Base-by-base conservation (phyloP, 371 early-diverging fungal genomes). In the Phascolomyces articulosus region DNA sequence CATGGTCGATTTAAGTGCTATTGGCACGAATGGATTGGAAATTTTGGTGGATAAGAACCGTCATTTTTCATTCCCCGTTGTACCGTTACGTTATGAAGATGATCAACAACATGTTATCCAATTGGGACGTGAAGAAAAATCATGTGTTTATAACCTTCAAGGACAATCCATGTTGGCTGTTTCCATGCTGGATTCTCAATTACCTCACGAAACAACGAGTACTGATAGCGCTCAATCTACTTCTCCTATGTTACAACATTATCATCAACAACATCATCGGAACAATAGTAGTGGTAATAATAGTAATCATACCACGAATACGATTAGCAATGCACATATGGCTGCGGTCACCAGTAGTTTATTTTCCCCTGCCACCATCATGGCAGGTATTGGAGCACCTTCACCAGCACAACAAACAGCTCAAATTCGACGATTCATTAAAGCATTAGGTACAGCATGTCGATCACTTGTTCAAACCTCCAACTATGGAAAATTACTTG, bases 1-100 rank as follows among this genome's bases (percentile, higher is more conserved):
- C 1, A 2, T 34, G 11, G 1, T 44, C 8, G 44, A 44, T 16
- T 44, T 44, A 13, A 44, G 44, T n/a, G 8, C 44, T 7, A n/a
- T n/a, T 8, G 44, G 44, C 16, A n/a, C 18, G 4, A n/a, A n/a
- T 2, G 44, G 16, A 3, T 10, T 57, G 11, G 57, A 57, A 38
- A 40, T 79, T 31, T 24, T 79, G 13, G 65, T 76, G 0, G 67
- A 74, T 20, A 76, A 72, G 31, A 18, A 63, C 4, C 65, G 61
- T 2, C 63, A 70, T n/a, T 73, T 66, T n/a, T 53, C 72, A 4
- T 72, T 79, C 15, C 79, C 79, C 0, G 55, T 76, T 24, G 66
- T 76, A 11, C 67, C 69, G 6, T 60, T 79, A 16, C 55, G n/a
- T 1, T 53, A 62, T 4, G 68, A 75, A 3, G 55, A 64, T 2